phyloP scores from a whole-genome alignment of 345 rosid species.

The Geranium rotundifolium region DNA sequence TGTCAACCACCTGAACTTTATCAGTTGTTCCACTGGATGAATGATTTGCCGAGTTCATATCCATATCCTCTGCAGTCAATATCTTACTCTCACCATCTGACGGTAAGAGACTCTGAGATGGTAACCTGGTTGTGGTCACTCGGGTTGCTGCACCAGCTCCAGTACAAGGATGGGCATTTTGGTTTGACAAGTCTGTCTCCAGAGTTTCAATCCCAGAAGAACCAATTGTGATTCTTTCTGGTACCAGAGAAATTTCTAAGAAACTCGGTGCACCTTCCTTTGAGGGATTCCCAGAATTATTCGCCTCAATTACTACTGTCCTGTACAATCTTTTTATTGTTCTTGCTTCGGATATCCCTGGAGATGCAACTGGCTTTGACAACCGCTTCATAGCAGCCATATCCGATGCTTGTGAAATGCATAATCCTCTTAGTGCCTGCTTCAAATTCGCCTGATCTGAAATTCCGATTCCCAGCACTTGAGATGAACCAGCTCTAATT shows the following conservation, averaged over 20 bases:
- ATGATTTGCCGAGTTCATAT: conserved; percentile 15
- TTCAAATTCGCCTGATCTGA: conserved; percentile 62
- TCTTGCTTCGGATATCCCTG: conserved; percentile 45
- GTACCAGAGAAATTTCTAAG: conserved; percentile 53
- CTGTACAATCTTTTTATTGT: conserved; percentile 49
- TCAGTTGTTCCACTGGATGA: conserved; percentile 13
- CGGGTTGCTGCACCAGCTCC: conserved; percentile 13
- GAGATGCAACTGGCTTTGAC: conserved; percentile 35
- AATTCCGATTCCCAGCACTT: conserved; percentile 52
- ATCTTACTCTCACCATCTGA: conserved; percentile 10
- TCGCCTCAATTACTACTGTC: conserved; percentile 53
- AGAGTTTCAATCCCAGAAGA: conserved; percentile 18
- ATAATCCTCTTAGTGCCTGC: conserved; percentile 75
- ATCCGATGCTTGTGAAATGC: conserved; percentile 77
- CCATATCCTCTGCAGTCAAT: conserved; percentile 9
- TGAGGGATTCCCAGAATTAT: conserved; percentile 32
- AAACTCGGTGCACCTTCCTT: conserved; percentile 34
- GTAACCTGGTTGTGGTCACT: conserved; percentile 12
- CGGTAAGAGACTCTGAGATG: conserved; percentile 13
- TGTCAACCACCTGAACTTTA: conserved; percentile 1
- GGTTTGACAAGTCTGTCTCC: conserved; percentile 15
- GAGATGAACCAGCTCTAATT: conserved; percentile 44
- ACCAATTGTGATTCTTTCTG: conserved; percentile 26
- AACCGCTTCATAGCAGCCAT: conserved; percentile 76
- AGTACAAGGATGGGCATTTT: conserved; percentile 14